A percentile compares a stretch with the other conserved stretches of the same genome.
phyloP scores from a whole-genome alignment of 495 filamentous ascomycete species.

The Hypomontagnella monticulosa region DNA sequence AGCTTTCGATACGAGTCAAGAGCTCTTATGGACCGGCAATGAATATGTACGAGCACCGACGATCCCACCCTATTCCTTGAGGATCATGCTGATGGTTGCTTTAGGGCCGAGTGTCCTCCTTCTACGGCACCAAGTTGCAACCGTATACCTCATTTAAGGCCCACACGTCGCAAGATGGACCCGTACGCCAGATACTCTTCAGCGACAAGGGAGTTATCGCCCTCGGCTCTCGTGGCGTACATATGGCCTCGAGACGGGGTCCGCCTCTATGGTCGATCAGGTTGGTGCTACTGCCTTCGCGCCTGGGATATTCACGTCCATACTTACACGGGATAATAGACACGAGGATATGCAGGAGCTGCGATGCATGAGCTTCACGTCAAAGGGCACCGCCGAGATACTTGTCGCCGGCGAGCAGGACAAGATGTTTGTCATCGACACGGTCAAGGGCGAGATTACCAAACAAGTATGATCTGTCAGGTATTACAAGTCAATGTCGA shows the following conservation, averaged over 20 bases:
- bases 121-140: slow-evolving; percentile 82
- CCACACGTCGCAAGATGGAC: slow-evolving; percentile 71
- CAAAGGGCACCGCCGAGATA: slow-evolving; percentile 80
- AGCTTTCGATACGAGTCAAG: slow-evolving; percentile 86
- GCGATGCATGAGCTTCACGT: slow-evolving; percentile 92
- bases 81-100: neutral
- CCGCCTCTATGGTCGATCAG: slow-evolving; percentile 85
- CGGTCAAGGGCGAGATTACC: slow-evolving; percentile 81
- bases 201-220: slow-evolving; percentile 87
- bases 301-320: neutral
- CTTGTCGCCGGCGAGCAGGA: slow-evolving; percentile 87
- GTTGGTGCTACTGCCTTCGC: slow-evolving; percentile 48
- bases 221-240: slow-evolving; percentile 78
- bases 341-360: slow-evolving; percentile 82
- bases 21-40: slow-evolving; percentile 91
- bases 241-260: slow-evolving; percentile 84
- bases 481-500: neutral
- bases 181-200: slow-evolving; percentile 82
- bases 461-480: slow-evolving; percentile 64
- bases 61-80: neutral
- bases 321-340: slow-evolving; percentile 49
- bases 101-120: slow-evolving; percentile 85
- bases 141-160: slow-evolving; percentile 75
- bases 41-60: slow-evolving; percentile 72
- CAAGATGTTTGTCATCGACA: slow-evolving; percentile 89